These are phyloP conservation scores for Elymus sibiricus DNA, from an alignment of 176 grass and related monocot species.

Conservation along the genomic window DNA sequence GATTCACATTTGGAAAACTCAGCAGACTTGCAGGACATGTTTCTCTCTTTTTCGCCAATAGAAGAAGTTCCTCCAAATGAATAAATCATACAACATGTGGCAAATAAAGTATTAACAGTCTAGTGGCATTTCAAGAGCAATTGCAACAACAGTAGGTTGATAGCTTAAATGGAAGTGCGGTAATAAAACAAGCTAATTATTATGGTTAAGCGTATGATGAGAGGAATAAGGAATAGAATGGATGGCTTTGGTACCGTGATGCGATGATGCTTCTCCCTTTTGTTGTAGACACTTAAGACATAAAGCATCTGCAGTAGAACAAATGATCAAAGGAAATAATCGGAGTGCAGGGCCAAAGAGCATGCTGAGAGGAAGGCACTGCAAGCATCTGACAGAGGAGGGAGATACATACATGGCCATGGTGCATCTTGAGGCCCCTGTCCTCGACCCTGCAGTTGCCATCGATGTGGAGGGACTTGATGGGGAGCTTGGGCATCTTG, in stretches of 20 bases:
- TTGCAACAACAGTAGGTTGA: not conserved
- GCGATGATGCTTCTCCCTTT: slow-evolving; percentile 87
- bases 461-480: slow-evolving; percentile 89
- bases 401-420: slow-evolving; percentile 53
- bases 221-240: not conserved
- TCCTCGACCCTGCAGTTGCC: slow-evolving; percentile 97
- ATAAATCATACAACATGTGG: not conserved
- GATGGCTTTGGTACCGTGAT: slow-evolving; percentile 46
- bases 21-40: not conserved
- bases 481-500: slow-evolving; percentile 70
- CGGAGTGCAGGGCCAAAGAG: not conserved
- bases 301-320: slow-evolving; percentile 70
- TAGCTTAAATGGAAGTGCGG: not conserved
- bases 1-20: not conserved
- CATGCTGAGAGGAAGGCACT: not conserved
- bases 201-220: not conserved
- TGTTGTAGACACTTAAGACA: slow-evolving; percentile 91
- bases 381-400: not conserved
- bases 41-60: not conserved
- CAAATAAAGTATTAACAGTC: not conserved
- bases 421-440: slow-evolving; percentile 88
- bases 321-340: not conserved
- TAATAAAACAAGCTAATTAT: not conserved
- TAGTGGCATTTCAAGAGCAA: not conserved
- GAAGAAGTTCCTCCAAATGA: not conserved